Percentiles rank a stretch among this genome's conserved stretches.
Conservation (phyloP, 2,329 filamentous ascomycete species). For the Sporothrix curviconia region DNA sequence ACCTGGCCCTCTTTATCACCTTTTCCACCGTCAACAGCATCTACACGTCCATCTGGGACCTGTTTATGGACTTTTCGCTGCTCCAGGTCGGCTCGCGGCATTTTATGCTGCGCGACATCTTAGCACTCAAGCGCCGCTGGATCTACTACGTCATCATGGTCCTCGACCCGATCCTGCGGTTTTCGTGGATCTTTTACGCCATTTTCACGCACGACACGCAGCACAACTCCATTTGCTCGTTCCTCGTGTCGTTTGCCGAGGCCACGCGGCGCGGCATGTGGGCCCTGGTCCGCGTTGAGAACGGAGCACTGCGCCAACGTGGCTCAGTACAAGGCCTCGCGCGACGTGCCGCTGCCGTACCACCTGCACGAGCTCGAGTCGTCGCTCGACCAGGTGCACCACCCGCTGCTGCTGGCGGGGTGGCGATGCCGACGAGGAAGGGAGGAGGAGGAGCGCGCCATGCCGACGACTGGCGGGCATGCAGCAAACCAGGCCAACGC, state of each 20-base stretch:
- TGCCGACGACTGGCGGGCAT: neutral
- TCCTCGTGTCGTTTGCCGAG: constrained; percentile 71
- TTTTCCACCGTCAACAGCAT: constrained; percentile 76
- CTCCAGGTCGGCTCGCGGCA: constrained; percentile 67
- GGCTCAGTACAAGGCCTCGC: constrained; percentile 76
- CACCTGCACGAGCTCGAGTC: constrained; percentile 37
- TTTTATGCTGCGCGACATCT: constrained; percentile 64
- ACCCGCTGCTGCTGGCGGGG: constrained; percentile 12
- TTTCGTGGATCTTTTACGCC: constrained; percentile 90
- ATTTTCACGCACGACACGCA: constrained; percentile 74
- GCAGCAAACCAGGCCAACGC: too few species aligned
- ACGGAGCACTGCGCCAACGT: constrained; percentile 96
- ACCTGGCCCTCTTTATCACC: constrained; percentile 67
- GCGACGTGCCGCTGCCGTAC: constrained; percentile 84
- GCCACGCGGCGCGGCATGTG: constrained; percentile 81
- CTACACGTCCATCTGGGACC: constrained; percentile 85
- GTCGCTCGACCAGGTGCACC: constrained; percentile 1
- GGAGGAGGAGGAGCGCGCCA: neutral
- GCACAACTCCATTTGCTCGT: constrained; percentile 76
- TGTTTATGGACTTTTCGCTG: constrained; percentile 95
- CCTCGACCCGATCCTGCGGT: constrained; percentile 76
- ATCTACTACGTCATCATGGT: constrained; percentile 82
- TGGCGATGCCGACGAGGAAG: neutral
- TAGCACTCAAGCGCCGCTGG: constrained; percentile 73
- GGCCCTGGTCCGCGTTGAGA: constrained; percentile 91